Percentiles rank a stretch among this genome's conserved stretches.
phyloP scores from a whole-genome alignment of 768 basidiomycete species.

The Amanita pallidorosea region DNA sequence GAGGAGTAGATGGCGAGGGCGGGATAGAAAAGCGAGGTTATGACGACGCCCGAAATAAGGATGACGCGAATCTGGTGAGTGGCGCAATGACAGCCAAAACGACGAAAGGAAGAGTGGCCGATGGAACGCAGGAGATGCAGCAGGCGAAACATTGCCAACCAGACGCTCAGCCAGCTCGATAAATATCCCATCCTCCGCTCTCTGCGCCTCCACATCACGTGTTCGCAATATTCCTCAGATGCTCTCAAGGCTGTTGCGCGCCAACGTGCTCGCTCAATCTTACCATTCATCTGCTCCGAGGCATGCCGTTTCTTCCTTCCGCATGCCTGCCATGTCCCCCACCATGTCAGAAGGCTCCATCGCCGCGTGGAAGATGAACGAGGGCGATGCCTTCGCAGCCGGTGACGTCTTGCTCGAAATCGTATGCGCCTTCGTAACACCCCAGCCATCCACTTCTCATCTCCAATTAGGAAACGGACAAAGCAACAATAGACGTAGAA shows the following conservation, averaged over 20 bases:
- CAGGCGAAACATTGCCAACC: slow-evolving; percentile 5
- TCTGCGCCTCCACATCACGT: neutral
- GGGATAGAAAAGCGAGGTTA: slow-evolving; percentile 85
- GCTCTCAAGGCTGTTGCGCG: neutral
- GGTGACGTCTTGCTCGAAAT: slow-evolving; percentile 90
- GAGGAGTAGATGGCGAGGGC: slow-evolving; percentile 78
- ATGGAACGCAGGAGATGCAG: slow-evolving; percentile 30
- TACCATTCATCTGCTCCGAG: slow-evolving; percentile 2
- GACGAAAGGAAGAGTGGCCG: slow-evolving; percentile 47
- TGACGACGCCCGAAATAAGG: slow-evolving; percentile 78
- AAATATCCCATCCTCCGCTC: neutral
- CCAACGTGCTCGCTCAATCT: neutral
- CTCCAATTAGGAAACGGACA: slow-evolving; percentile 71
- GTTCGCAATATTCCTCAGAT: neutral
- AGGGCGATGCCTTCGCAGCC: slow-evolving; percentile 67
- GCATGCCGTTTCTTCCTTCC: slow-evolving; percentile 59
- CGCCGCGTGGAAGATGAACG: slow-evolving; percentile 80
- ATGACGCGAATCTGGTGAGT: slow-evolving; percentile 87
- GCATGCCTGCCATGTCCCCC: slow-evolving; percentile 97
- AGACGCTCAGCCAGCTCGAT: neutral
- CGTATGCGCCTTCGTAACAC: slow-evolving; percentile 31
- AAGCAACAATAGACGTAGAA: slow-evolving; percentile 97
- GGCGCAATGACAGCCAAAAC: slow-evolving; percentile 80
- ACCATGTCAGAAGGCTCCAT: slow-evolving; percentile 96
- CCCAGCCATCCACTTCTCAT: neutral